Base-by-base conservation (phyloP, 2,329 filamentous ascomycete species). In the Metarhizium sp. region DNA sequence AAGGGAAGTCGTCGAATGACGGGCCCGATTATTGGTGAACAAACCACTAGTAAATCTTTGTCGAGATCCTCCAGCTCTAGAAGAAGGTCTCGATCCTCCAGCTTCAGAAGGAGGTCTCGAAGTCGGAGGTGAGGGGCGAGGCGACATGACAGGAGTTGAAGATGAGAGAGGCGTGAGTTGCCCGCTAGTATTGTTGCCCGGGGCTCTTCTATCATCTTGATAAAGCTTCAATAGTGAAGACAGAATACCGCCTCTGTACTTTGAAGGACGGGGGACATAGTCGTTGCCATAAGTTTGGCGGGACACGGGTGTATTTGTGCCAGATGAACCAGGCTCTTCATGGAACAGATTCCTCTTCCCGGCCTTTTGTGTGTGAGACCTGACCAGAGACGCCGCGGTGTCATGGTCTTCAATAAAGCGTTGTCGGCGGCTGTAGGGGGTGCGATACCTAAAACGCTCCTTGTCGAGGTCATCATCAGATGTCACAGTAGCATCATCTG, bases 161-260 rank as follows among this genome's bases (percentile, higher is more conserved):
- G 70, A 67, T 6, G 63, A 66, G 56, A 63, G 59, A 14, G 75
- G 75, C 1, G 75, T 78, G 59, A 66, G 76, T 40, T 65, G 60
- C 14, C 70, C 73, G 59, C 72, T 75, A 54, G 64, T 69, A 14
- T 64, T 70, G 42, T 62, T 62, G 59, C 61, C 70, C 55, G 60
- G 66, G 57, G 61, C 62, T 56, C 63, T 62, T 61, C 62, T 66
- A 49, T 76, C 74, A 58, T 81, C 74, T 57, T 82, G 78, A 63
- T 89, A 86, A 10, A 91, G 75, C 67, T 85, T 88, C 51, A 94
- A 73, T 0, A 95, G 73, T 0, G 84, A 86, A 2, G 85, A 84
- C 1, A 95, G 73, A 50, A 92, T 81, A 34, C 90, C 88, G 34
- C 85, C 86, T 51, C 85, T 82, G 66, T 89, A 92, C 59, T 85